A percentile compares a stretch with the other conserved stretches of the same genome.
Evolutionary conservation across 106 monocot genomes (phyloP).

Genomic region (Dendrobium nobile): DNA sequence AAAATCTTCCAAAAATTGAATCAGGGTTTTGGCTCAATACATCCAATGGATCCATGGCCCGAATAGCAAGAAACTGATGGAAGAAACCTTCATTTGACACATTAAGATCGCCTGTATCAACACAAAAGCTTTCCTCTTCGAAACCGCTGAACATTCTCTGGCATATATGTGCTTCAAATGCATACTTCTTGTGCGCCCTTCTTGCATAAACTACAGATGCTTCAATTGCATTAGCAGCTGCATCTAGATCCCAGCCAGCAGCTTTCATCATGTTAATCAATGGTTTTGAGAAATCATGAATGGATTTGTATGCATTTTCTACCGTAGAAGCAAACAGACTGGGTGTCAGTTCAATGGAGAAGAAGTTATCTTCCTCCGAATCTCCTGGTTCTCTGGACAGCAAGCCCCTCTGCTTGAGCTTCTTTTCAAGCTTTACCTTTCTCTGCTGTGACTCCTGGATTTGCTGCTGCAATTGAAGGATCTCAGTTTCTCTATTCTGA

Average conservation of each 20-base stretch:
- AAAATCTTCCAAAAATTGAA: slow-evolving; percentile 60
- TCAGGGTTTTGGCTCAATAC: slow-evolving; percentile 46
- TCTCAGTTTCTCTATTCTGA: slow-evolving; percentile 74
- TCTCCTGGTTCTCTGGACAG: slow-evolving; percentile 10
- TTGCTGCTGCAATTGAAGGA: slow-evolving; percentile 67
- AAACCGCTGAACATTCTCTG: slow-evolving; percentile 33
- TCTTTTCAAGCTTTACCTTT: slow-evolving; percentile 58
- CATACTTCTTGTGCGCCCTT: slow-evolving; percentile 79
- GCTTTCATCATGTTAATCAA: slow-evolving; percentile 67
- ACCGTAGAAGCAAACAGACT: slow-evolving; percentile 28
- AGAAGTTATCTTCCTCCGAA: slow-evolving; percentile 21
- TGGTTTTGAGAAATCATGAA: slow-evolving; percentile 80
- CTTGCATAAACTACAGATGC: slow-evolving; percentile 24
- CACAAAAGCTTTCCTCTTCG: slow-evolving; percentile 22
- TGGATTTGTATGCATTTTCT: slow-evolving; percentile 39
- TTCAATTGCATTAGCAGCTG: slow-evolving; percentile 25
- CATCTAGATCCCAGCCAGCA: slow-evolving; percentile 67
- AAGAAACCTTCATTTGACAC: slow-evolving; percentile 18
- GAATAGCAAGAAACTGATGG: slow-evolving; percentile 40
- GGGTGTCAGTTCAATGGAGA: slow-evolving; percentile 22
- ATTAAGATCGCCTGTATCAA: slow-evolving; percentile 15
- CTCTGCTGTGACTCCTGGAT: slow-evolving; percentile 69
- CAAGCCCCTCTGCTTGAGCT: slow-evolving; percentile 22
- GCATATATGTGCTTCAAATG: slow-evolving; percentile 67
- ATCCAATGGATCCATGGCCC: slow-evolving; percentile 50